phyloP scores from a whole-genome alignment of 768 basidiomycete genomes.

The Daedaleopsis sinensis region DNA sequence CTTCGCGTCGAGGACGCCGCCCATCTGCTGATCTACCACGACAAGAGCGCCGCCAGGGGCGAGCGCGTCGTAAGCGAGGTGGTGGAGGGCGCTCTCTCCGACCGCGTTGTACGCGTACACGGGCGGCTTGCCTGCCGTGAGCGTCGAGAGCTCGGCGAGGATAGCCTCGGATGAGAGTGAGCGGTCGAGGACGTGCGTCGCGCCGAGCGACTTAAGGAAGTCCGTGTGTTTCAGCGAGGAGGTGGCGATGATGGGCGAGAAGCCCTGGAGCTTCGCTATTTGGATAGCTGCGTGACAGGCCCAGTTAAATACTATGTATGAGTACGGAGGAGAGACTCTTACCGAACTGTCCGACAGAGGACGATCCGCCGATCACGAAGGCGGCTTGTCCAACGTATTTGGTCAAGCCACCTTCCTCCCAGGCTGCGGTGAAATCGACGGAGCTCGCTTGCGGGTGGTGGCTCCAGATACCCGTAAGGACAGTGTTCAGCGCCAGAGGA shows the following conservation, averaged over 20 bases:
- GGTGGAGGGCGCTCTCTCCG: constrained; percentile 19
- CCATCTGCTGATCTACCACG: constrained; percentile 1
- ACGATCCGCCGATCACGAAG: constrained; percentile 30
- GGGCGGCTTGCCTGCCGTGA: constrained; percentile 23
- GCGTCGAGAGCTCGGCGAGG: constrained; percentile 3
- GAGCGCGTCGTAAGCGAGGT: constrained; percentile 18
- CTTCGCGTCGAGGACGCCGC: background rate
- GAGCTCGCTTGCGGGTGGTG: background rate
- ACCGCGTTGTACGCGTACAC: constrained; percentile 25
- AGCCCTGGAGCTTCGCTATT: constrained; percentile 30
- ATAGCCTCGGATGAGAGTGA: constrained; percentile 4
- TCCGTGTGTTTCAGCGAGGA: constrained; percentile 27
- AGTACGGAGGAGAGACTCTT: constrained; percentile 3
- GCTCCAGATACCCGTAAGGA: constrained; percentile 3
- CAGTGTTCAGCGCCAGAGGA: constrained; percentile 38
- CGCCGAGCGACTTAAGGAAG: constrained; percentile 29
- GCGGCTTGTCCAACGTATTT: constrained; percentile 37
- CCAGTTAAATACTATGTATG: background rate
- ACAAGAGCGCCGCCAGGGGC: constrained; percentile 20
- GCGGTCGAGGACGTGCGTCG: constrained; percentile 32
- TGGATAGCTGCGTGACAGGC: constrained; percentile 23
- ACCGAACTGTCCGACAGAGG: constrained; percentile 33
- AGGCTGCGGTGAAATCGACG: constrained; percentile 26
- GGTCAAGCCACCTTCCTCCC: constrained; percentile 26
- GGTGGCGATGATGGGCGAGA: constrained; percentile 34